Base-by-base conservation (phyloP, 495 filamentous ascomycete genomes). In the Aspergillus taichungensis region DNA sequence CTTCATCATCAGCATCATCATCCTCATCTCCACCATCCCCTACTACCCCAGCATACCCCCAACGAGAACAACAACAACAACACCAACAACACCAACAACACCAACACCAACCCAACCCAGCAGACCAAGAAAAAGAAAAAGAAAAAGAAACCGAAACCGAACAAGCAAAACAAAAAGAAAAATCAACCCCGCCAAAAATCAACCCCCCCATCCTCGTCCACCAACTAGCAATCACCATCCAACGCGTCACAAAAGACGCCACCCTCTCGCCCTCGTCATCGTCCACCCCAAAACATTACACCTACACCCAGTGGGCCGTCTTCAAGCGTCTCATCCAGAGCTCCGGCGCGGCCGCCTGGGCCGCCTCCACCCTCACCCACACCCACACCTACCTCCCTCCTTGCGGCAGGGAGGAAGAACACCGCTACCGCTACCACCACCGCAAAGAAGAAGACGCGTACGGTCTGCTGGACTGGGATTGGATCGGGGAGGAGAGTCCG, bases 241-340 rank as follows among this genome's bases (percentile, higher is more conserved):
- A 74, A 0, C 59, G 52, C 18, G 66, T 67, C 5, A 68, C 74
- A 4, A 54, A 70, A 18, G 72, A 83, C 53, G 64, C 72, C 18
- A 24, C 18, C 18, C 18, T 24, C 18, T 1, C 18, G 2, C 4
- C 18, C 18, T 4, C 8, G 56, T 61, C 2, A 48, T 49, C 5
- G n/a, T 54, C 62, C 1, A 55, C 66, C 24, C 57, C 54, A 1
- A 76, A 72, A 46, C 54, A 61, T 12, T 84, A 84, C 49, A 59
- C 45, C 4, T 84, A 81, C 46, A 79, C 82, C 49, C 79, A 84
- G 52, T 84, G 80, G 80, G 78, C 75, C 8, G 71, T 79, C 37
- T 77, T 76, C 30, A 80, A 77, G 13, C 68, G 71, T 12, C 51
- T 84, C 37, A 83, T 83, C 29, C 71, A 74, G 5, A 24, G 18